A percentile compares a stretch with the other conserved stretches of the same genome.
These are phyloP conservation scores for Sporothrix brasiliensis DNA, from an alignment of 2,329 filamentous ascomycete species.

Conservation along the genomic window DNA sequence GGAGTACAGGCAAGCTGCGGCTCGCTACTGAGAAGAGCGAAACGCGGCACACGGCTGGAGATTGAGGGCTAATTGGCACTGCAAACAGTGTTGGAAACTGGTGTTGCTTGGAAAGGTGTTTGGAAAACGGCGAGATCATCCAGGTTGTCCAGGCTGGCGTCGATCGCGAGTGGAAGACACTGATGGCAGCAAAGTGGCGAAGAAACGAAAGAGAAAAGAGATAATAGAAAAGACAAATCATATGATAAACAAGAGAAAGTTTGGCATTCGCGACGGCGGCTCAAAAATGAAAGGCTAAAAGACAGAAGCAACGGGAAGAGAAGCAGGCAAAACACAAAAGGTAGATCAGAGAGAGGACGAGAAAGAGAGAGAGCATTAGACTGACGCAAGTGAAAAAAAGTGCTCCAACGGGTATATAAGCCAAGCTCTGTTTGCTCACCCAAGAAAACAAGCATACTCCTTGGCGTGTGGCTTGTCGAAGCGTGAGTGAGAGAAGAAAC, in stretches of 20 bases:
- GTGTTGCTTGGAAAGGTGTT: background rate
- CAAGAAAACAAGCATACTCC: background rate
- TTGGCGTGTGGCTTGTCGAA: slow-evolving; percentile 1
- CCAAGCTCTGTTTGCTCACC: slow-evolving; percentile 20
- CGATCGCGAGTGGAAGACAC: background rate
- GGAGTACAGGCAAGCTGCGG: background rate
- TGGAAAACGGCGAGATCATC: background rate
- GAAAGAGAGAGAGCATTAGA: background rate
- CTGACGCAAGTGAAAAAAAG: background rate
- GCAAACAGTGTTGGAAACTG: too few species aligned
- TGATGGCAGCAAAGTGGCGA: background rate
- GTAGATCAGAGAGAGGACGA: background rate
- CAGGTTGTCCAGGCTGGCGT: background rate
- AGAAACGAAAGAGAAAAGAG: background rate
- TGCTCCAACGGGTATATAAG: background rate
- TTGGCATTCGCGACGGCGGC: slow-evolving; percentile 7
- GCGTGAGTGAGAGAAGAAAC: background rate
- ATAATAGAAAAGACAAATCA: background rate
- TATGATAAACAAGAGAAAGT: background rate
- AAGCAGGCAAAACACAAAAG: slow-evolving; percentile 8
- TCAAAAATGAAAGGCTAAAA: slow-evolving; percentile 18
- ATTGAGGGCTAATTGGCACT: background rate
- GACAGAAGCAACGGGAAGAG: background rate
- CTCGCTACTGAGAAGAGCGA: too few species aligned
- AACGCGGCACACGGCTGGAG: background rate